Evolutionary conservation across 305 asterid species (phyloP).

Genomic region (Fraxinus sp.): DNA sequence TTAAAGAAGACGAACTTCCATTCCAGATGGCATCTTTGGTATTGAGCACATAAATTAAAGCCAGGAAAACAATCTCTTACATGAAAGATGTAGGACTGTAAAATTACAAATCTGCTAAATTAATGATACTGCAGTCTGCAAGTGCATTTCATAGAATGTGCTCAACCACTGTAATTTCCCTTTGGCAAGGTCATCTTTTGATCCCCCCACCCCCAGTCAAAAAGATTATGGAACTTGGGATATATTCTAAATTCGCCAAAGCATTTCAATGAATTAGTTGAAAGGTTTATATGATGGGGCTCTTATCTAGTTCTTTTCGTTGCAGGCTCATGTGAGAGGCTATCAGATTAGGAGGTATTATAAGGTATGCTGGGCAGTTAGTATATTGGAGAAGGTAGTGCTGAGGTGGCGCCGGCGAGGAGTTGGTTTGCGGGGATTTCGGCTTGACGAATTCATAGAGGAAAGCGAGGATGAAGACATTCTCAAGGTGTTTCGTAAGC

Average conservation of each 20-base stretch:
- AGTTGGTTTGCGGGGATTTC: conserved; percentile 79
- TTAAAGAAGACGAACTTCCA: not conserved
- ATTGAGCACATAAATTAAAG: not conserved
- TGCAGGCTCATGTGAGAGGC: conserved; percentile 97
- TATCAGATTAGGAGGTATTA: conserved; percentile 76
- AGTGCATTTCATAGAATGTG: not conserved
- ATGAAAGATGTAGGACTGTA: not conserved
- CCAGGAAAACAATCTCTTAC: not conserved
- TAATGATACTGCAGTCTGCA: not conserved
- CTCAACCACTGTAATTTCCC: not conserved
- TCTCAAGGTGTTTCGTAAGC: conserved; percentile 76
- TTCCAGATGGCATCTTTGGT: not conserved
- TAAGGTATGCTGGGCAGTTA: conserved; percentile 87
- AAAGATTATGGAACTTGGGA: not conserved
- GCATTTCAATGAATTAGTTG: conserved; percentile 1
- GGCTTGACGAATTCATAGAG: conserved; percentile 50
- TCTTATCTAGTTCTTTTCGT: conserved; percentile 23
- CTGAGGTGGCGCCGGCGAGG: conserved; percentile 90
- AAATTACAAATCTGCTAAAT: not conserved
- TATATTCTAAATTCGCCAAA: not conserved
- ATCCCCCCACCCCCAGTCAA: not conserved
- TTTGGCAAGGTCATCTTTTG: not conserved
- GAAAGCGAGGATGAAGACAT: conserved; percentile 78
- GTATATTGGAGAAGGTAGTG: conserved; percentile 80
- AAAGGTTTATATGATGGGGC: not conserved